Evolutionary conservation across 306 rosid genomes (phyloP).

Genomic region (Ormosia semicastrata): DNA sequence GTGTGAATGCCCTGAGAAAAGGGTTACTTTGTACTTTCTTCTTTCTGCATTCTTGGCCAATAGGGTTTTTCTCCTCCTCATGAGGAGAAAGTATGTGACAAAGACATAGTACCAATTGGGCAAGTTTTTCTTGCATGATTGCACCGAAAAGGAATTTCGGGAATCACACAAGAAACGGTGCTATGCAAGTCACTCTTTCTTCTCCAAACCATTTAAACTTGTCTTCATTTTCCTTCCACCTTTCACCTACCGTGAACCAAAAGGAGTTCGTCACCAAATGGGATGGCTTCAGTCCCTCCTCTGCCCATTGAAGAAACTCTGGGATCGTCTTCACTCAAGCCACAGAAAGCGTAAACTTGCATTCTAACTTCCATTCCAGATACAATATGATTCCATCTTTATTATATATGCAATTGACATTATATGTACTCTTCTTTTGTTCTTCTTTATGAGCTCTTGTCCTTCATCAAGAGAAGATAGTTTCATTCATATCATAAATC

Average conservation of each 20-base stretch:
- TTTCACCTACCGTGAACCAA: constrained; percentile 38
- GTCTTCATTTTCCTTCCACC: constrained; percentile 28
- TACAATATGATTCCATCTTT: background rate
- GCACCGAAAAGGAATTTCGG: constrained; percentile 28
- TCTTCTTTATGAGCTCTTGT: background rate
- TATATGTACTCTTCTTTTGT: background rate
- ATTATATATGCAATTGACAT: background rate
- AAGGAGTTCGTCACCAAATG: constrained; percentile 40
- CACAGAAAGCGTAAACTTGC: constrained; percentile 41
- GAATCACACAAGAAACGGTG: constrained; percentile 31
- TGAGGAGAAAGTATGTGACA: constrained; percentile 38
- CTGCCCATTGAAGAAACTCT: constrained; percentile 68
- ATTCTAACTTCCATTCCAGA: background rate
- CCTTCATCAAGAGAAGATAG: background rate
- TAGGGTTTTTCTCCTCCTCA: constrained; percentile 11
- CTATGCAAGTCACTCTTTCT: constrained; percentile 34
- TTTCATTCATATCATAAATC: background rate
- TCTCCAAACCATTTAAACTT: constrained; percentile 33
- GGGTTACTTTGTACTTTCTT: background rate
- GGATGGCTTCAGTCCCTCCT: constrained; percentile 64
- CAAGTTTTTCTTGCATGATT: constrained; percentile 47
- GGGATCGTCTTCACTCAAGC: constrained; percentile 60
- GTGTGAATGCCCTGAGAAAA: constrained; percentile 15
- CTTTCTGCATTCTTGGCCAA: background rate
- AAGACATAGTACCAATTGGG: constrained; percentile 43